Conservation (phyloP, 306 rosid species). For the Argentina anserina region DNA sequence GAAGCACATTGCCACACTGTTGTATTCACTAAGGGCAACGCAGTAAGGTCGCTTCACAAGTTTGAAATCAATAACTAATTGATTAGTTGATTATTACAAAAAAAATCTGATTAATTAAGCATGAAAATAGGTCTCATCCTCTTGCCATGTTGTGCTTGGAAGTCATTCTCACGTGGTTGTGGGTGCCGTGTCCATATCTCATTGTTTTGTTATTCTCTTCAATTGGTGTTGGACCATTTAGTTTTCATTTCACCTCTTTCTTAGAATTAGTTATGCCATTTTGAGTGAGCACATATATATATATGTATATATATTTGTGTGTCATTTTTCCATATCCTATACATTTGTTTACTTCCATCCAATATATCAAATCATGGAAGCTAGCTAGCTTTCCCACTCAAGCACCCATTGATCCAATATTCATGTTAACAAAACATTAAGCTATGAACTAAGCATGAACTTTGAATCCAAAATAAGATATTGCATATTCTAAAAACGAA, state of each 20-base stretch:
- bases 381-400: conserved; percentile 25
- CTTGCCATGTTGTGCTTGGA: conserved; percentile 20
- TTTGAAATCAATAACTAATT: background rate
- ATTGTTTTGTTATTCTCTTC: background rate
- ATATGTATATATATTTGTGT: too few species aligned
- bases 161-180: conserved; percentile 41
- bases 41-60: background rate
- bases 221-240: background rate
- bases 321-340: conserved; percentile 2
- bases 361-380: conserved; percentile 13
- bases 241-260: background rate
- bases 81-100: background rate
- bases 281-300: conserved; percentile 8
- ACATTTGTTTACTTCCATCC: background rate
- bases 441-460: too few species aligned
- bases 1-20: too few species aligned
- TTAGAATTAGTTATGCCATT: background rate
- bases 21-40: background rate
- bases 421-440: background rate
- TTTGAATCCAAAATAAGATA: too few species aligned
- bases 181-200: conserved; percentile 30
- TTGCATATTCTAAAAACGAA: too few species aligned
- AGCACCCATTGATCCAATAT: conserved; percentile 5
- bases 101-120: background rate
- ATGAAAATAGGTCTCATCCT: conserved; percentile 7